Conservation (phyloP, 768 basidiomycete species). For the Gloeopeniophorella convolvens region DNA sequence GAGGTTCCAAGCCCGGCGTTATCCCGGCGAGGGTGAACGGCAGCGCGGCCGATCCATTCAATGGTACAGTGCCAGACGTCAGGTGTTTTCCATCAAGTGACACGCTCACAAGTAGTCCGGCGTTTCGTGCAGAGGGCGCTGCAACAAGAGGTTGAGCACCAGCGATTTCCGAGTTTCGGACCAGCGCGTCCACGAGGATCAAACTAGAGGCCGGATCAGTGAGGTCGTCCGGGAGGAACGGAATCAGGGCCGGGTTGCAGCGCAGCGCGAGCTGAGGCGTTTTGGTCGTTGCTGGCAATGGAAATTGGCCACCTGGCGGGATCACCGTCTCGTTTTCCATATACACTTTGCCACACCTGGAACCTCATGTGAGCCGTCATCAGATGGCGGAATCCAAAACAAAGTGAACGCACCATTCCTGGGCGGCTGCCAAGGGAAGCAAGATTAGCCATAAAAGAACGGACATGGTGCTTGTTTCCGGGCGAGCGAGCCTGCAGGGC, state of each 20-base stretch:
- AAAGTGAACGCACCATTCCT: not conserved
- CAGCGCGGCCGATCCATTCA: slow-evolving; percentile 36
- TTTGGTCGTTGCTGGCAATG: slow-evolving; percentile 29
- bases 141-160: slow-evolving; percentile 30
- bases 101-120: slow-evolving; percentile 27
- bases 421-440: not conserved
- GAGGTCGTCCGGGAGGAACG: slow-evolving; percentile 40
- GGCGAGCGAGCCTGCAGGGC: no score
- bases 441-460: no score
- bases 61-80: slow-evolving; percentile 27
- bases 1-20: slow-evolving; percentile 26
- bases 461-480: no score
- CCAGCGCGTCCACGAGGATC: slow-evolving; percentile 35
- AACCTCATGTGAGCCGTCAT: not conserved
- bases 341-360: slow-evolving; percentile 46
- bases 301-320: slow-evolving; percentile 42
- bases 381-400: no score
- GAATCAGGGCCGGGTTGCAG: slow-evolving; percentile 41
- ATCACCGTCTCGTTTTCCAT: slow-evolving; percentile 35
- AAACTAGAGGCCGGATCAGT: slow-evolving; percentile 13
- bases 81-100: slow-evolving; percentile 25
- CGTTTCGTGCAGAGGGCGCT: slow-evolving; percentile 14
- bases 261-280: slow-evolving; percentile 39
- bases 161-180: slow-evolving; percentile 32
- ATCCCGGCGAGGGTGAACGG: slow-evolving; percentile 29